phyloP scores from a whole-genome alignment of 139 green algal species.

The Chlamydomonas applanata region DNA sequence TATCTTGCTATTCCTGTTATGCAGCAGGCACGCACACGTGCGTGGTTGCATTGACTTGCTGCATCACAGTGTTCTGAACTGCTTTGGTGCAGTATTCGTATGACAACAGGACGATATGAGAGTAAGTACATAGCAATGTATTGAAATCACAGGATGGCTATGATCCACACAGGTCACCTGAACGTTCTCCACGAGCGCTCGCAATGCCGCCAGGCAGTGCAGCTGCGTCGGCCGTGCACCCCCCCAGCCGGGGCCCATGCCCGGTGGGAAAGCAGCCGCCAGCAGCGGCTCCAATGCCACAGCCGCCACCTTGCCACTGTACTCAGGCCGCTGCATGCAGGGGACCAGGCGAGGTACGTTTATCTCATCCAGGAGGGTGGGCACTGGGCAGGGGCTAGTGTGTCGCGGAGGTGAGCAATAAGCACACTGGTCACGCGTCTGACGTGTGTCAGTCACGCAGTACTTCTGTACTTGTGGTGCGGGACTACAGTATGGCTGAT shows the following conservation, averaged over 20 bases:
- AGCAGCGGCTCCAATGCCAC: constrained; percentile 20
- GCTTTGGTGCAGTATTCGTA: no score
- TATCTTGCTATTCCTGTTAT: no score
- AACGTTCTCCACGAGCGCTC: constrained; percentile 41
- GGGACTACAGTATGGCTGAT: no score
- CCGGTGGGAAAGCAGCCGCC: not conserved
- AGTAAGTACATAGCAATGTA: not conserved
- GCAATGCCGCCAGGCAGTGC: constrained; percentile 23
- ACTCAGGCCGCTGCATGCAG: constrained; percentile 9
- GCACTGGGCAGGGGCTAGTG: not conserved
- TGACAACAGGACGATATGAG: no score
- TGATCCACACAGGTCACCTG: constrained; percentile 15
- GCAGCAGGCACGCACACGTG: not conserved
- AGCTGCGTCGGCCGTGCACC: constrained; percentile 18
- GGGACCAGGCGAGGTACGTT: no score
- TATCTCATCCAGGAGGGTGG: not conserved
- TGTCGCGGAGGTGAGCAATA: constrained; percentile 6
- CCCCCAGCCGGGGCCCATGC: constrained; percentile 17
- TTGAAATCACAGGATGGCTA: no score
- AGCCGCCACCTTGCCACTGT: constrained; percentile 16
- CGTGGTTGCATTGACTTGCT: not conserved
- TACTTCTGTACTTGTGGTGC: no score
- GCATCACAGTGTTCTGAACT: not conserved
- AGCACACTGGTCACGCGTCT: no score
- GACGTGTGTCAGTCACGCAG: no score